Evolutionary conservation across 2,329 filamentous ascomycete genomes (phyloP), one percentile per base, ranked within the genome.

Genomic region (Colletotrichum viniferum): DNA sequence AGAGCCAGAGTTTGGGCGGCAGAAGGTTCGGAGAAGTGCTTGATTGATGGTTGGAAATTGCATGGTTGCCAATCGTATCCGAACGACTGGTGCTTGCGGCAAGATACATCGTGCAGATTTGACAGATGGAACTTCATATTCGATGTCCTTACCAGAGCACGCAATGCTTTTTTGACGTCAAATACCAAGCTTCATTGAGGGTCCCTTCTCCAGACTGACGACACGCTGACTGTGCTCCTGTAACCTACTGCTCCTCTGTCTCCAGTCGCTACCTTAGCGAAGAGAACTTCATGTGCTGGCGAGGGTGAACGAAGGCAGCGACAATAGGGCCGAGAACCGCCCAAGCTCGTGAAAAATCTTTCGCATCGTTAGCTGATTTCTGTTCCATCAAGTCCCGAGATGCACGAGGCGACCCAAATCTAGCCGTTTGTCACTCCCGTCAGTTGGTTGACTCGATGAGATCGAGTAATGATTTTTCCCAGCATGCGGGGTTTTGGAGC

Each of bases 401-500:
- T 60, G 13, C 28, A 28, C n/a, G 38, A 56, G 56, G 56, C 36
- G 60, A 24, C 48, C 71, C 26, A 48, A 36, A 65, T 28, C 60
- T 36, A 43, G 61, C 34, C 62, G 52, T 72, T 64, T 69, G 64
- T 65, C 63, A 52, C 36, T 38, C 55, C 38, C 58, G n/a, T 55
- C 24, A 48, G 65, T 73, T 63, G 38, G 71, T 79, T 79, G 77
- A 79, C 78, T 79, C 78, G 76, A 79, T 79, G 69, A 69, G 65
- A 79, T 79, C 76, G 78, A 79, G 78, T 79, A 79, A 79, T 77
- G 79, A 78, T 87, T 56, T 69, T 77, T 71, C 32, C 28, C 43
- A 61, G 72, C 68, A 72, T 73, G 76, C 73, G 78, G 77, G 75
- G 65, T 70, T 70, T 58, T 65, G 36, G 26, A 55, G 26, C 58